Evolutionary conservation across 2,329 filamentous ascomycete species (phyloP), one percentile per base, ranked within the genome.

Genomic region (Ceratocystis alfenasii): DNA sequence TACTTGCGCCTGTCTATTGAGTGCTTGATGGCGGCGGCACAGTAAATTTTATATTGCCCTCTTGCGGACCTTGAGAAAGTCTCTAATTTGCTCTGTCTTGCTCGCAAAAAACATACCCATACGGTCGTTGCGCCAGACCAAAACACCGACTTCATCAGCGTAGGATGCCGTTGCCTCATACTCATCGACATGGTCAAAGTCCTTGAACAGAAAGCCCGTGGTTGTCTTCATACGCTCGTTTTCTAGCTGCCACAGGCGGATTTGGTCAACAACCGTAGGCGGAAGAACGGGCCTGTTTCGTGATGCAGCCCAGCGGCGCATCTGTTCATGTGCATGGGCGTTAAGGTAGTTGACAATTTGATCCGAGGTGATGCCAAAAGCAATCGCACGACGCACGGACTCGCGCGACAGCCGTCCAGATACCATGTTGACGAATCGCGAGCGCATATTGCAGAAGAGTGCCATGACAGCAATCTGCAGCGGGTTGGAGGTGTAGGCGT

Each of bases 231-330:
- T 95, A 63, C 94, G 84, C 78, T 99, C 94, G 69, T 93, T 91
- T 76, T 99, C 94, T 64, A 97, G 86, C 78, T 99, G 93, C 94
- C 94, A 99, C 22, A 99, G 83, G 1, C 92, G 83, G 72, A 99
- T 96, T 78, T 99, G 94, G 75, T 99, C 94, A 69, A 96, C 90
- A 17, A 99, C 94, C 0, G 95, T 97, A 0, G 94, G 92, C 0
- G 95, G 94, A 1, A 99, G 81, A 17, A 96, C 84, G 1, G 92
- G 88, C 68, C 80, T 80, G 71, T 82, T 82, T 68, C 82, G 71
- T 61, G 79, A 70, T 30, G 80, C 77, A 5, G 83, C 82, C 55
- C 83, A 80, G 69, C 88, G 87, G 71, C 88, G 86, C 84, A 99
- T 90, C 75, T 97, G 90, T 57, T 95, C 91, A 76, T 99, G 94